These are phyloP conservation scores for Boehmeria nivea DNA, from an alignment of 306 rosid genomes.

Conservation along the genomic window DNA sequence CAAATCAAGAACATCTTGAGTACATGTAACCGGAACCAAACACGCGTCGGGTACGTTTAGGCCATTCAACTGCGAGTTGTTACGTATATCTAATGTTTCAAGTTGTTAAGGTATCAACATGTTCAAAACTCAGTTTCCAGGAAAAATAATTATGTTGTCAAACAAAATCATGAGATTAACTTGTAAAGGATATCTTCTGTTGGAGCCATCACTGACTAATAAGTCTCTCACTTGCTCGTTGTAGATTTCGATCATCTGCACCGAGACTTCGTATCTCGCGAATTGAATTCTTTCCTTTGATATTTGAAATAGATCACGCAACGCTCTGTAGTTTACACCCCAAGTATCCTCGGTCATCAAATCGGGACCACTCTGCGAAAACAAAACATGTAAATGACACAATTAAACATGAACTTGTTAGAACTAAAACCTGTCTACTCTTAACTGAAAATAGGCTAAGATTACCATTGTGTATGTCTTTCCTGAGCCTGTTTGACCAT, in stretches of 20 bases:
- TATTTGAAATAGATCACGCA: conserved; percentile 80
- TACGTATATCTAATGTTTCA: conserved; percentile 82
- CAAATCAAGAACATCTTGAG: conserved; percentile 80
- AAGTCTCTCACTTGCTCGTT: conserved; percentile 97
- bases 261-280: conserved; percentile 82
- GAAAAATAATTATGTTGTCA: neutral
- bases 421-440: neutral
- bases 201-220: conserved; percentile 82
- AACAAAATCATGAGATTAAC: neutral
- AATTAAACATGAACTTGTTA: neutral
- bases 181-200: conserved; percentile 83
- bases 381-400: conserved; percentile 2
- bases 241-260: conserved; percentile 96
- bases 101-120: conserved; percentile 47
- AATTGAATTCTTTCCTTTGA: conserved; percentile 63
- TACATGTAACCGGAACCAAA: conserved; percentile 76
- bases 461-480: conserved; percentile 96
- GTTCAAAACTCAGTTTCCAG: too few relatives aligned
- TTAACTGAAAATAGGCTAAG: neutral
- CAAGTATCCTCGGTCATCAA: conserved; percentile 73
- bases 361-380: conserved; percentile 89
- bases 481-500: conserved; percentile 98
- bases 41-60: conserved; percentile 96
- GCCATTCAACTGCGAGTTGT: conserved; percentile 90
- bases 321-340: conserved; percentile 95